Conservation (phyloP, 371 early-diverging fungal genomes). For the Smittium culicis region DNA sequence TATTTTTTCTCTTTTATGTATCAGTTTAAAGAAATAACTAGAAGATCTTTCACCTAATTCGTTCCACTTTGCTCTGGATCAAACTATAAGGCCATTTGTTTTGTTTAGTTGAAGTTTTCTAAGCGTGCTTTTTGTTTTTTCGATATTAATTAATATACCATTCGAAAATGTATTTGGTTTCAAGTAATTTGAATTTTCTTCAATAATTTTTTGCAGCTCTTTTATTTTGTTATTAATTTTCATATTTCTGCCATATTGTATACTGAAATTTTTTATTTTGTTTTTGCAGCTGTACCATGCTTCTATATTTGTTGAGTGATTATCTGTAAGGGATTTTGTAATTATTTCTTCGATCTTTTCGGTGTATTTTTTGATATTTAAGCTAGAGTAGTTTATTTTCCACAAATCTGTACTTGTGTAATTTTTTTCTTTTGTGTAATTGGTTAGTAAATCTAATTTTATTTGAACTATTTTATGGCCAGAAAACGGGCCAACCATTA, state of each 20-base stretch:
- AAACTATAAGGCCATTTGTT: neutral
- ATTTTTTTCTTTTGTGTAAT: too few relatives aligned
- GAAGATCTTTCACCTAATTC: neutral
- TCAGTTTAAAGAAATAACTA: neutral
- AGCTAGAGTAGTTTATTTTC: too few relatives aligned
- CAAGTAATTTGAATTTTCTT: neutral
- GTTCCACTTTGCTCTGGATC: slow-evolving; percentile 3
- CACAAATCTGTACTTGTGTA: too few relatives aligned
- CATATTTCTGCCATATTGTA: neutral
- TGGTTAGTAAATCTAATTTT: too few relatives aligned
- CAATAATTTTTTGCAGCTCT: neutral
- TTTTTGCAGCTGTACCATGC: neutral
- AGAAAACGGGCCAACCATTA: too few relatives aligned
- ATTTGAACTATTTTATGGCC: too few relatives aligned
- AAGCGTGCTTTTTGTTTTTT: neutral
- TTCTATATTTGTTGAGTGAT: neutral
- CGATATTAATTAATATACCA: too few relatives aligned
- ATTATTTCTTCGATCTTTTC: too few relatives aligned
- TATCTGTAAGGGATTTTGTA: too few relatives aligned
- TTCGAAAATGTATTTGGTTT: neutral
- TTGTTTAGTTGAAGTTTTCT: neutral
- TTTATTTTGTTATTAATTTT: neutral
- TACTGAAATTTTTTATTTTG: slow-evolving; percentile 1
- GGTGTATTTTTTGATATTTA: too few relatives aligned
- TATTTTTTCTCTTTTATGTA: neutral